Base-by-base conservation (phyloP, 2,329 filamentous ascomycete genomes). In the Diaporthe caulivora region DNA sequence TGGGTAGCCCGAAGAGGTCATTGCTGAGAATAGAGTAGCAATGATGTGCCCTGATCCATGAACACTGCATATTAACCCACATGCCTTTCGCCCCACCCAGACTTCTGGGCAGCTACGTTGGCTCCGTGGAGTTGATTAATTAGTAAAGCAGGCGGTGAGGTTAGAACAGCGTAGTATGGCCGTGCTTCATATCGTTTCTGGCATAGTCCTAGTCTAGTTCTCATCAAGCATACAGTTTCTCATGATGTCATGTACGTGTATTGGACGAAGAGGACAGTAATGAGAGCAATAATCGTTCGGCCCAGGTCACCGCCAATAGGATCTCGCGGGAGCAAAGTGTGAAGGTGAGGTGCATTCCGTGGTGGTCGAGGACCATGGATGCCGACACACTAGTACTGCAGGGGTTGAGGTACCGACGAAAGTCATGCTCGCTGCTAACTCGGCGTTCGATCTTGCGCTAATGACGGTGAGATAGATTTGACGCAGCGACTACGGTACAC, bases 81-180 rank as follows among this genome's bases (percentile, higher is more conserved):
- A 53, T 51, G 62, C 13, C 51, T 67, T 51, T 34, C 29, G 47
- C 62, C 62, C 62, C 47, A n/a, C 31, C 47, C 21, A 29, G 44
- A 34, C 8, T 3, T 51, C 62, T 51, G 62, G 62, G 62, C 62
- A 67, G 31, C 44, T 53, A 29, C 40, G 62, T 53, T 53, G 47
- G 62, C 62, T 26, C 31, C 62, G 9, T 67, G 31, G 47, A 67
- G 62, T 67, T 40, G 62, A 67, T 67, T 67, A 67, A 67, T 53
- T 64, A 53, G 44, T 31, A 24, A 65, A 24, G 60, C 15, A 44
- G 21, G 44, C 60, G 60, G 60, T 65, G 60, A 51, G 29, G 17
- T 51, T 65, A 51, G 29, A 65, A 49, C 44, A 24, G 21, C 44
- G 21, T 49, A 51, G 60, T 65, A 65, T 65, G 60, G 11, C 29